Evolutionary conservation across 208 protist species (phyloP), one percentile per base, ranked within the genome.

Genomic region (Wallacemonas sp.): DNA sequence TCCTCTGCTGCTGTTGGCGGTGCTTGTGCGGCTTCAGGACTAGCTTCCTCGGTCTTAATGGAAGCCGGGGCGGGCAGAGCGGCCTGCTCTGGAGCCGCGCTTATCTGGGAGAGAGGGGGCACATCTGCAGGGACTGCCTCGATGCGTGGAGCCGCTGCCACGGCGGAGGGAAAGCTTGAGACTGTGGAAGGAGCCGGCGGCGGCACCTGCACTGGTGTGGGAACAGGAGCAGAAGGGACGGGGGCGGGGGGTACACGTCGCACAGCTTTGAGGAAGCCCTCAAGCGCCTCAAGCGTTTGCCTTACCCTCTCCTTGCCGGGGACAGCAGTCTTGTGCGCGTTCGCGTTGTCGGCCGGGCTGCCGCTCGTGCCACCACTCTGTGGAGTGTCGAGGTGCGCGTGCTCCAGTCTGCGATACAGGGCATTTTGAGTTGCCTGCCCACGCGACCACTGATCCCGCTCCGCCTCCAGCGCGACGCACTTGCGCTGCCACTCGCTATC

Each of bases 401-500:
- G 72, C 68, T 92, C 86, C 33, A 92, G 61, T 9, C 72, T 70
- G 1, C 62, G 62, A 41, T 82, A 65, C 47, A 92, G 64, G n/a
- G 77, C 76, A 15, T 64, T 70, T 28, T 81, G 79, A 6, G 80
- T 60, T 22, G 60, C 69, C 26, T 79, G 66, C 26, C 79, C 66
- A 44, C 74, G 64, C 39, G 79, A 53, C 49, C 79, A 56, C 67
- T 82, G 78, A 36, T 76, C 58, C 22, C 72, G 71, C 62, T 93
- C 80, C 28, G 72, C 68, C 51, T 77, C 70, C 0, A 81, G 56
- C 30, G 70, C 58, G 31, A 51, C 60, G 22, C 72, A 68, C 62
- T 80, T 86, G 47, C 63, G 42, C 54, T 80, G 67, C 87, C 87
- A 94, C 68, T 68, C 59, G 30, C 61, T 75, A 45, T 94, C 81